Evolutionary conservation across 345 rosid species (phyloP), one percentile per base, ranked within the genome.

Genomic region (Populus ilicifolia): DNA sequence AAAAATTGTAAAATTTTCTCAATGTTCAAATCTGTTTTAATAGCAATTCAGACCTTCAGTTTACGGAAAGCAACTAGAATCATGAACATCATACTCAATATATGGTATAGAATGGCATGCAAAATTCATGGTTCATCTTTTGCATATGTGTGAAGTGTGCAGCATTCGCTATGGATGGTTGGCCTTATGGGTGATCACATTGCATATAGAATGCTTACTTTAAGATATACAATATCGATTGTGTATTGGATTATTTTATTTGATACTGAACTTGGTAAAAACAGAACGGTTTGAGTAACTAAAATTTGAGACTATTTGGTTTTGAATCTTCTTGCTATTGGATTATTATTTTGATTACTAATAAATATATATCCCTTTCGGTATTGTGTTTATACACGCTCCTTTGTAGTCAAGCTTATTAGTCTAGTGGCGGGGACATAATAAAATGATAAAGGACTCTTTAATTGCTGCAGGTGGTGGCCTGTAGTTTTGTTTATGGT

Each of bases 401-500:
- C 20, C 7, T 52, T 6, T 52, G 20, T 3, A 9, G 29, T 10
- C 29, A 0, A n/a, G 29, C 29, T n/a, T 68, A 21, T 68, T 23
- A 39, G 30, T 27, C 35, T 27, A 17, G 36, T 16, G 38, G 11
- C 38, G 23, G 6, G 13, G 12, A 20, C 66, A 48, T 71, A 63
- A 1, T 18, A 44, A 74, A 59, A 65, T 75, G 71, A 59, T 79
- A n/a, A 25, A 41, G 16, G 29, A 14, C 61, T 36, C 46, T 63
- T 69, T 73, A 69, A 69, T 80, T 81, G 76, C 35, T 75, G 83
- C 91, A 96, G 98, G 94, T 96, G 84, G 97, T 93, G 75, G 87
- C 88, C 16, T 96, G 97, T 90, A 96, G 95, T 83, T 96, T 96
- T 82, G 89, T 91, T 20, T 86, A 92, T 46, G 97, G 92, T 21